Base-by-base conservation (phyloP, 345 rosid species). In the Diplotaxis tenuifolia region DNA sequence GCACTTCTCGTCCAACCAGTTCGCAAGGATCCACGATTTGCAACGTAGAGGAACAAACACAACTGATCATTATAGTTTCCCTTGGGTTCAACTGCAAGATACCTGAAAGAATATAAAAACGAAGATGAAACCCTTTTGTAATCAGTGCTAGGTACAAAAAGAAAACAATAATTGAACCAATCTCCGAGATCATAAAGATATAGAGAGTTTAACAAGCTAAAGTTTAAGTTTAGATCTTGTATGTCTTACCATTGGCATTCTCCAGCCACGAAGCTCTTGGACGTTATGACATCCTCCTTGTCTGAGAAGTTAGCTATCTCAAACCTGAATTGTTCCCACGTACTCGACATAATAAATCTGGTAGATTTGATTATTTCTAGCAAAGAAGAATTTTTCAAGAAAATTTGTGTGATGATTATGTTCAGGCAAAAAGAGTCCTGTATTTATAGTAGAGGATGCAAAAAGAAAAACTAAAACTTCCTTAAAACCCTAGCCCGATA, bases 201-300 rank as follows among this genome's bases (percentile, higher is more conserved):
- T 36, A 38, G n/a, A 38, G 45, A 38, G 45, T 38, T 16, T 38
- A 56, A 56, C 16, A 68, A 68, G 57, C 2, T 9, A n/a, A 34
- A 4, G 4, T 6, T 40, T 59, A 16, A 59, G 42, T 16, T 62
- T 8, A 9, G 50, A 14, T 34, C 14, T 11, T 62, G 0, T 11
- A 15, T 9, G 9, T 12, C 38, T 62, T 73, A 73, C 76, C 76
- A 73, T 55, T 73, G 34, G 25, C 49, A 73, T 65, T 65, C 57
- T 12, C 49, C 65, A 11, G 49, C 4, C 22, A 15, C 32, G 49
- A 55, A 73, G n/a, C 0, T 9, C 2, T 20, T 11, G 65, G 71
- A 73, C 4, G 0, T 0, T 20, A 73, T 9, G 16, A 0, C 12
- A 65, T 0, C 18, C 29, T 55, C 3, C 47, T 28, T 65, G 7